Evolutionary conservation across 495 filamentous ascomycete genomes (phyloP), one percentile per base, ranked within the genome.

Genomic region (Penicillium pulvis): DNA sequence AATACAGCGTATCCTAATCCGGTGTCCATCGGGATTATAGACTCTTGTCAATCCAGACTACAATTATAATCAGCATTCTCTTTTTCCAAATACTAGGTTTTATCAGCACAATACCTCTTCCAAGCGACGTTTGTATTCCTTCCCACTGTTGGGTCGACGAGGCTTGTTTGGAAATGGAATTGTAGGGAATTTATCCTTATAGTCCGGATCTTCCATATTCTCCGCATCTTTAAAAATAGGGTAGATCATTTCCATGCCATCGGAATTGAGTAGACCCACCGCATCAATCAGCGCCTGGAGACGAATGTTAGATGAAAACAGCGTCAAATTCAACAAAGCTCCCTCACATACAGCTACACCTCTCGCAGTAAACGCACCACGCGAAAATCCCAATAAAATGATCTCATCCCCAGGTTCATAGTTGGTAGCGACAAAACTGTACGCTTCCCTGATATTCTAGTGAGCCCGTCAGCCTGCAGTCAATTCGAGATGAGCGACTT

Each of bases 361-460:
- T 53, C 88, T 78, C 1, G 85, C 87, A 0, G 87, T 90, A 62
- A 86, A 91, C n/a, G 87, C 87, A 9, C 88, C 87, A 3, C 88
- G 79, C 26, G 87, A 90, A 72, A 90, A 91, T 9, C 88, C 88
- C 24, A 90, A 58, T 24, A 91, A 75, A 53, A 90, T 77, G 44
- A 90, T 89, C 59, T 90, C 86, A 63, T 90, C 88, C 11, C 84
- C 82, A 20, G 82, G 79, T 30, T 79, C 71, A 59, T 85, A 90
- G 72, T 91, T 91, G 44, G 83, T 82, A 23, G 81, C 80, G 16
- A 90, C 66, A 62, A 89, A 90, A 6, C 81, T 77, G 66, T 91
- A 91, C 0, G 80, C 83, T 62, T 86, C 84, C 23, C 85, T 77
- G 46, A 91, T 83, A 61, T 88, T 83, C 70, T 35, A 58, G 6